Base-by-base conservation (phyloP, 2,329 filamentous ascomycete genomes). In the Phialophora chinensis region DNA sequence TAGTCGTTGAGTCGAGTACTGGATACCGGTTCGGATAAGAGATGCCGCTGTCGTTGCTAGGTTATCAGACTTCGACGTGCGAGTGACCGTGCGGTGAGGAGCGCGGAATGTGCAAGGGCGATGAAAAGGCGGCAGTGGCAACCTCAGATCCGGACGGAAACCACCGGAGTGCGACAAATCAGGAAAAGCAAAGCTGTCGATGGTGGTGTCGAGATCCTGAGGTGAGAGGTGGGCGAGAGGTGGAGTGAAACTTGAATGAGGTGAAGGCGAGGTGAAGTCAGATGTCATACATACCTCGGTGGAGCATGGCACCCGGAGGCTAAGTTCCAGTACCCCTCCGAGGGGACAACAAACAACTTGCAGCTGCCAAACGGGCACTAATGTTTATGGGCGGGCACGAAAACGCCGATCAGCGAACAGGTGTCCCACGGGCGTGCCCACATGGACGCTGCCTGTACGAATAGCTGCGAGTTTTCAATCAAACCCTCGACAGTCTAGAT, bases 1-100 rank as follows among this genome's bases (percentile, higher is more conserved):
- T 33, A 61, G 59, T 33, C 33, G n/a, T 35, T 38, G 47, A 29
- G 59, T 53, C n/a, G 23, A 38, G 33, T 27, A 33, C 25, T 61
- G 42, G 7, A 20, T 44, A 60, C 57, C 23, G 47, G 38, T 6
- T 38, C 59, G 59, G 59, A 61, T 61, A 53, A 61, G 59, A 38
- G 38, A 61, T 61, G 59, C 59, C 59, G 59, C 38, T 52, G n/a
- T 61, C 59, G 12, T 42, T 61, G 44, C 29, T 11, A 35, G 53
- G 25, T 33, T 55, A 20, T 54, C 47, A 29, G 47, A 52, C 31
- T 27, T 27, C 31, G 31, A 31, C 47, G 50, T 50, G 47, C n/a
- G 29, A 52, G 29, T 31, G 59, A 31, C 42, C 56, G 49, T 14
- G 25, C 49, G 49, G 20, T 55, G 53, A 20, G 53, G 53, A 55